phyloP scores from a whole-genome alignment of 192 early-diverging fungal species.

The Lobosporangium transversale region DNA sequence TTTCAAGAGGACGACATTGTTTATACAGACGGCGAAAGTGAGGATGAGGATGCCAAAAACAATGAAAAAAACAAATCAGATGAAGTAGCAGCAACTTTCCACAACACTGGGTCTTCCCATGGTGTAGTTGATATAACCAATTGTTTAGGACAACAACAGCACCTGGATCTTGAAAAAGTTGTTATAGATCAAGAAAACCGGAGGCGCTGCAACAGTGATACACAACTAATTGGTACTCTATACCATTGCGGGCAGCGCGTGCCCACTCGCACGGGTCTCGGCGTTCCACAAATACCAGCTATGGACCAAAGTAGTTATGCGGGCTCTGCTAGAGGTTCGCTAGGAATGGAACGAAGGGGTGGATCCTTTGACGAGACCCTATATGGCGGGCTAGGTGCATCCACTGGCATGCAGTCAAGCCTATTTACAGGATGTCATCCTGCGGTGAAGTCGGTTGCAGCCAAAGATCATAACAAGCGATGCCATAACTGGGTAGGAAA shows the following conservation, averaged over 20 bases:
- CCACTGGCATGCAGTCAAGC: background rate
- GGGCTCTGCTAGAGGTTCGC: too few relatives aligned
- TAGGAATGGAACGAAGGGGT: slow-evolving; percentile 14
- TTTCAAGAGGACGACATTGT: slow-evolving; percentile 37
- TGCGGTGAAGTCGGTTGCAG: background rate
- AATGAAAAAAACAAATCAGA: background rate
- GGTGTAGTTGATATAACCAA: too few relatives aligned
- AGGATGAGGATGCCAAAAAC: background rate
- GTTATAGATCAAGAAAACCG: background rate
- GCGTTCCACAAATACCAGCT: background rate
- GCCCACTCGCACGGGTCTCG: slow-evolving; percentile 17
- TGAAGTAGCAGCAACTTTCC: background rate
- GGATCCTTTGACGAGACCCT: slow-evolving; percentile 46
- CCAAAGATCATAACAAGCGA: slow-evolving; percentile 14
- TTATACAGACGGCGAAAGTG: slow-evolving; percentile 30
- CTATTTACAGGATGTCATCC: background rate
- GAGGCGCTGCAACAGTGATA: background rate
- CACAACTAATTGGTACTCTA: too few relatives aligned
- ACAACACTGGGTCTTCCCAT: too few relatives aligned
- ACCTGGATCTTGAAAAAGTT: too few relatives aligned
- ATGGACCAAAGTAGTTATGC: background rate
- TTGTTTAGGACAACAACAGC: too few relatives aligned
- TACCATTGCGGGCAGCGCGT: slow-evolving; percentile 1
- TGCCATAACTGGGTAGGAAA: slow-evolving; percentile 42
- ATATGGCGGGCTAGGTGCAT: slow-evolving; percentile 30